Percentiles rank a stretch among this genome's conserved stretches.
These are phyloP conservation scores for Dunaliella primolecta DNA, from an alignment of 139 green algal species.

Conservation along the genomic window DNA sequence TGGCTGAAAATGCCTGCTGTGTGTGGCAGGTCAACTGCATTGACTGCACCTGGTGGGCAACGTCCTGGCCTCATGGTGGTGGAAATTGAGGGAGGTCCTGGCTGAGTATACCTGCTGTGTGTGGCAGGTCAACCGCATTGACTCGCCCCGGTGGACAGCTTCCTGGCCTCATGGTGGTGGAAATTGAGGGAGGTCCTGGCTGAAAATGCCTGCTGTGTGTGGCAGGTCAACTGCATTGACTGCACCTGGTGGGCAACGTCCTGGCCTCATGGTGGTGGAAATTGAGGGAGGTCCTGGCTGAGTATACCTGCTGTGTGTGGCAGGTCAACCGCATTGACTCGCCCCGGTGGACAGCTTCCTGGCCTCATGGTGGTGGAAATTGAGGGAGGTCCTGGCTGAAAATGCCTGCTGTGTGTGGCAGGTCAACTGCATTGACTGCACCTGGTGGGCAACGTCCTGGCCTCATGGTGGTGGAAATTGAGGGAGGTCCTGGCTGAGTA, in stretches of 20 bases:
- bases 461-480: no score
- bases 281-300: background rate
- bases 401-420: no score
- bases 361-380: background rate
- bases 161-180: background rate
- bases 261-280: slow-evolving; percentile 4
- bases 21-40: background rate
- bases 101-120: no score
- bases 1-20: no score
- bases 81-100: background rate
- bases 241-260: slow-evolving; percentile 6
- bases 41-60: background rate
- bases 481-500: no score
- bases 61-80: background rate
- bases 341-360: background rate
- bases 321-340: background rate
- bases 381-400: background rate
- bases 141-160: background rate
- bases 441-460: no score
- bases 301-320: no score
- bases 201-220: background rate
- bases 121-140: background rate
- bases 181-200: background rate
- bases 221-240: background rate
- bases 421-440: no score